Conservation (phyloP, 2,329 filamentous ascomycete species). For the Phyllosticta ampelicida region DNA sequence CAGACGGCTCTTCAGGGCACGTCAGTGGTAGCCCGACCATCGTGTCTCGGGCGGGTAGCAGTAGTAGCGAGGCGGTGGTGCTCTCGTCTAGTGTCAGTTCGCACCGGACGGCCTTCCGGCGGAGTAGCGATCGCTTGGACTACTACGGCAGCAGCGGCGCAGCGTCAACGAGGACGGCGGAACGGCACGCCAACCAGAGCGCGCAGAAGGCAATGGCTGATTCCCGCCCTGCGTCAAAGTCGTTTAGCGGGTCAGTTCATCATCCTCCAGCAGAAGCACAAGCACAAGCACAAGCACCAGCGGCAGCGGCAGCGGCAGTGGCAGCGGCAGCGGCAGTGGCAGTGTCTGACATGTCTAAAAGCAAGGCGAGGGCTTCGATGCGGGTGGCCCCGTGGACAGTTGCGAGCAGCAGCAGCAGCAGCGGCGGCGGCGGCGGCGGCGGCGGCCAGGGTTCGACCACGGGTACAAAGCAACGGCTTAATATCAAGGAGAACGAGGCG, state of each 20-base stretch:
- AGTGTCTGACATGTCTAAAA: background rate
- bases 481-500: background rate
- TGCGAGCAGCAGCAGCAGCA: background rate
- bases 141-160: background rate
- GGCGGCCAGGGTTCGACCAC: background rate
- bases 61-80: background rate
- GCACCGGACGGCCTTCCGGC: conserved; percentile 3
- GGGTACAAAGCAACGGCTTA: background rate
- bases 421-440: no score
- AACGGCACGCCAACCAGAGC: background rate
- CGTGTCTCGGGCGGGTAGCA: background rate
- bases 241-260: background rate
- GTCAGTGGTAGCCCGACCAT: background rate
- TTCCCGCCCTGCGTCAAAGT: background rate
- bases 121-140: conserved; percentile 2
- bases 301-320: background rate
- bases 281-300: background rate
- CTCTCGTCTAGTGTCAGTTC: conserved; percentile 9
- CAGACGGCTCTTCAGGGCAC: background rate
- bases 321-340: background rate
- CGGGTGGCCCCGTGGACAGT: background rate
- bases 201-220: background rate
- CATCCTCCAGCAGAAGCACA: background rate
- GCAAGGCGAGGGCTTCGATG: background rate
- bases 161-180: background rate